Percentiles rank a stretch among this genome's conserved stretches.
Evolutionary conservation across 441 rosid genomes (phyloP).

Genomic region (Pelargonium myrrhifolium): DNA sequence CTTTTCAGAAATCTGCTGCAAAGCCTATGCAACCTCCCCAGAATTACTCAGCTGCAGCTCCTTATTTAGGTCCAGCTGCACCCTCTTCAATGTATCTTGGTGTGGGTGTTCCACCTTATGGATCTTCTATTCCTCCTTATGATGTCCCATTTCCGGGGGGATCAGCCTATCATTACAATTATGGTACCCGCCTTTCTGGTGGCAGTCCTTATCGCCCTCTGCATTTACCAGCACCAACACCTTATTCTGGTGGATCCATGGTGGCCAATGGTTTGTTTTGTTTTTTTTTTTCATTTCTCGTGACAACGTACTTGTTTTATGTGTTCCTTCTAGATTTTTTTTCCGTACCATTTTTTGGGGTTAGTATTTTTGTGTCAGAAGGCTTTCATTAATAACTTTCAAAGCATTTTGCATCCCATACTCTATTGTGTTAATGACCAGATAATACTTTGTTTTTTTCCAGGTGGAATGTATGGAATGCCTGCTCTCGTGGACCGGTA

Average conservation of each 20-base stretch:
- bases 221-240: slow-evolving; percentile 75
- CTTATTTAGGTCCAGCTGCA: slow-evolving; percentile 71
- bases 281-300: slow-evolving; percentile 1
- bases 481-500: slow-evolving; percentile 87
- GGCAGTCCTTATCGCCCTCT: slow-evolving; percentile 85
- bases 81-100: slow-evolving; percentile 67
- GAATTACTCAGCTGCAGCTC: slow-evolving; percentile 45
- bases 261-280: slow-evolving; percentile 61
- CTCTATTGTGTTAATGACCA: background rate
- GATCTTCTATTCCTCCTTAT: slow-evolving; percentile 75
- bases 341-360: background rate
- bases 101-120: slow-evolving; percentile 77
- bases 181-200: slow-evolving; percentile 57
- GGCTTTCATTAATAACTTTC: background rate
- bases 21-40: slow-evolving; percentile 60
- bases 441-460: slow-evolving; percentile 7
- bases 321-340: background rate
- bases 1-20: slow-evolving; percentile 63
- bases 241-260: slow-evolving; percentile 81
- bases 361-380: background rate
- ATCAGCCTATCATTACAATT: slow-evolving; percentile 82
- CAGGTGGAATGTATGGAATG: slow-evolving; percentile 83
- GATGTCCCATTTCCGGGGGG: slow-evolving; percentile 84
- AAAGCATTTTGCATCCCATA: background rate
- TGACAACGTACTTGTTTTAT: background rate